These are phyloP conservation scores for Aspergillus chevalieri DNA, from an alignment of 2,329 filamentous ascomycete species.

Conservation along the genomic window DNA sequence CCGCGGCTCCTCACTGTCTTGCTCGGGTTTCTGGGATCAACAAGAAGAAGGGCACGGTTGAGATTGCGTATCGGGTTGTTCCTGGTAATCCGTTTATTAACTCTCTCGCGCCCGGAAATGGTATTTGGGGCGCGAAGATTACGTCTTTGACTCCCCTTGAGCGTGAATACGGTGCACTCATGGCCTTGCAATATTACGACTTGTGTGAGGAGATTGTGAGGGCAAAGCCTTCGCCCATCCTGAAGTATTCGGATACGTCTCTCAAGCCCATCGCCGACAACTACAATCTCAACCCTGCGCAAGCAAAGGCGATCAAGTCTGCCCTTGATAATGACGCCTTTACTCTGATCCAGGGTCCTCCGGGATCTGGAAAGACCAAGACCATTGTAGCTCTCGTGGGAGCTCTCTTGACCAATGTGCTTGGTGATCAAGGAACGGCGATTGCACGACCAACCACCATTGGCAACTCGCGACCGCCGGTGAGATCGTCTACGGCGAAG, in stretches of 20 bases:
- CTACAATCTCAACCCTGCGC: conserved; percentile 80
- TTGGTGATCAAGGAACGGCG: conserved; percentile 45
- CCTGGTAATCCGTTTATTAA: conserved; percentile 58
- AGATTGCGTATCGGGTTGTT: conserved; percentile 80
- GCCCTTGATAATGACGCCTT: conserved; percentile 95
- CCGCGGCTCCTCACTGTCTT: conserved; percentile 69
- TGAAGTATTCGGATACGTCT: conserved; percentile 70
- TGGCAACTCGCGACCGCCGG: conserved; percentile 27
- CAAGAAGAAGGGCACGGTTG: conserved; percentile 72
- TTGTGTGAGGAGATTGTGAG: conserved; percentile 85
- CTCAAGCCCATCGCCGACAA: conserved; percentile 64
- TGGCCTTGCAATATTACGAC: conserved; percentile 91
- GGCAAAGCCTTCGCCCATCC: conserved; percentile 82
- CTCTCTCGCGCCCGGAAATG: conserved; percentile 61
- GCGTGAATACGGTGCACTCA: conserved; percentile 86
- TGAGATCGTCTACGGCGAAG: conserved; percentile 50
- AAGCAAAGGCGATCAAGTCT: conserved; percentile 85
- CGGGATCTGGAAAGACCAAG: conserved; percentile 96
- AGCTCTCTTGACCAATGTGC: conserved; percentile 63
- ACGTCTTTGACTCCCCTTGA: conserved; percentile 92
- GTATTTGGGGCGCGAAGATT: conserved; percentile 71
- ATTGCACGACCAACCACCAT: conserved; percentile 39
- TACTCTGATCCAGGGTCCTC: conserved; percentile 90
- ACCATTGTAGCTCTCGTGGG: conserved; percentile 96
- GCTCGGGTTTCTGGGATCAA: conserved; percentile 75